These are phyloP conservation scores for Meira nashicola DNA, from an alignment of 1,284 basidiomycete species.

Conservation along the genomic window DNA sequence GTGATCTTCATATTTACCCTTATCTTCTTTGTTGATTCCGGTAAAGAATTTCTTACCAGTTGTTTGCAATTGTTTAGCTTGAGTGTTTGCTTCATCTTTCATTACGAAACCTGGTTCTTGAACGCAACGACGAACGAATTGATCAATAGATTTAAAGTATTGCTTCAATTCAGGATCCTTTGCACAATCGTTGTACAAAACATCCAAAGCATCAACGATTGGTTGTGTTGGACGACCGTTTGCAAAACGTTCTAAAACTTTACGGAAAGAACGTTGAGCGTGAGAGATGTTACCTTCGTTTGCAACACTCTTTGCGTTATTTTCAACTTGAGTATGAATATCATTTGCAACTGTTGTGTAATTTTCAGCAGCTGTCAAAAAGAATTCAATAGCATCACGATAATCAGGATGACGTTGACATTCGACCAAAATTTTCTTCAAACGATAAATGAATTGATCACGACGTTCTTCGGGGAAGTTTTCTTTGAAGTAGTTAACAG, in stretches of 20 bases:
- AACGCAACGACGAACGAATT: slow-evolving; percentile 60
- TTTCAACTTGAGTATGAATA: slow-evolving; percentile 57
- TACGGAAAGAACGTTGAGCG: slow-evolving; percentile 42
- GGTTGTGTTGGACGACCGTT: slow-evolving; percentile 63
- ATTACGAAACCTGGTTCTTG: slow-evolving; percentile 84
- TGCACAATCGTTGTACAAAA: slow-evolving; percentile 69
- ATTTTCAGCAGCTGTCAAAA: slow-evolving; percentile 56
- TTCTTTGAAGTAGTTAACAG: slow-evolving; percentile 63
- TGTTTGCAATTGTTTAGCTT: slow-evolving; percentile 55
- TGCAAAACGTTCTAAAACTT: slow-evolving; percentile 85
- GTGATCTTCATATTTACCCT: slow-evolving; percentile 74
- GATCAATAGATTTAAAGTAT: slow-evolving; percentile 71
- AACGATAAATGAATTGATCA: slow-evolving; percentile 73
- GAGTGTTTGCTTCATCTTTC: slow-evolving; percentile 63
- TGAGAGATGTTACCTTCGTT: slow-evolving; percentile 57
- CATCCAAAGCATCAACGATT: slow-evolving; percentile 69
- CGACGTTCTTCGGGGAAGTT: slow-evolving; percentile 82
- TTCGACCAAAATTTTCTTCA: slow-evolving; percentile 83
- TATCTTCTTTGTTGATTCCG: slow-evolving; percentile 52
- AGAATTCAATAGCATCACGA: slow-evolving; percentile 60
- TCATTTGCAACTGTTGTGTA: slow-evolving; percentile 67
- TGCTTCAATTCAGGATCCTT: slow-evolving; percentile 69
- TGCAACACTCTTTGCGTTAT: slow-evolving; percentile 58
- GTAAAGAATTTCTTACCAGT: slow-evolving; percentile 45
- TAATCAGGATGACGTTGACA: slow-evolving; percentile 90